Evolutionary conservation across 176 grass and related monocot species (phyloP).

Genomic region (Secale cereale): DNA sequence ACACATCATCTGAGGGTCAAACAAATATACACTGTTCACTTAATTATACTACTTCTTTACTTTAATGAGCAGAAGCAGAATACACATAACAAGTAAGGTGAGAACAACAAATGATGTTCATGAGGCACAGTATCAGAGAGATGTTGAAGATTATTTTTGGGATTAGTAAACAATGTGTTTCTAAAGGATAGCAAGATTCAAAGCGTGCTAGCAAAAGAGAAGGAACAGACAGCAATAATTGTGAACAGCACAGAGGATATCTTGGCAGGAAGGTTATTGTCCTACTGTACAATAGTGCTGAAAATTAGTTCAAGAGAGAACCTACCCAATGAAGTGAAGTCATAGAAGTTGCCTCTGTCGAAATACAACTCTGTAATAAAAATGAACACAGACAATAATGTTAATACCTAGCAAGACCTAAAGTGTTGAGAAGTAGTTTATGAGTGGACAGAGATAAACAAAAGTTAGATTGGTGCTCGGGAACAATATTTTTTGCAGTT

Average conservation of each 20-base stretch:
- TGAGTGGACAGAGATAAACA: background rate
- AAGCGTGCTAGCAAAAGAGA: background rate
- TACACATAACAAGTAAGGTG: background rate
- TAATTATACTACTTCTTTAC: background rate
- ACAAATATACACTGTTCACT: background rate
- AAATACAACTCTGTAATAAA: constrained; percentile 71
- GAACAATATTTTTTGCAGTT: background rate
- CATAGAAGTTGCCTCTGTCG: constrained; percentile 90
- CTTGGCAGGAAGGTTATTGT: background rate
- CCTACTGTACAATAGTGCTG: background rate
- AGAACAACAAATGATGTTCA: background rate
- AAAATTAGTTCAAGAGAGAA: constrained; percentile 7
- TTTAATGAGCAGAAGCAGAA: background rate
- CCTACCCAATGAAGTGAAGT: constrained; percentile 89
- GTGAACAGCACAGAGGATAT: background rate
- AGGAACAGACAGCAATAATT: background rate
- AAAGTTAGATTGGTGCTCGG: background rate
- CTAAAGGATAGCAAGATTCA: background rate
- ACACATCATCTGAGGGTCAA: background rate
- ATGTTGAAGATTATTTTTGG: background rate
- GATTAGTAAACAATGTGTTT: background rate
- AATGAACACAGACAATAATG: constrained; percentile 8
- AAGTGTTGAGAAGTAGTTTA: background rate
- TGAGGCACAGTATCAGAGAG: background rate
- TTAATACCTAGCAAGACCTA: background rate